Conservation (phyloP, 805 yeast genomes). For the Zygosaccharomyces lentus region DNA sequence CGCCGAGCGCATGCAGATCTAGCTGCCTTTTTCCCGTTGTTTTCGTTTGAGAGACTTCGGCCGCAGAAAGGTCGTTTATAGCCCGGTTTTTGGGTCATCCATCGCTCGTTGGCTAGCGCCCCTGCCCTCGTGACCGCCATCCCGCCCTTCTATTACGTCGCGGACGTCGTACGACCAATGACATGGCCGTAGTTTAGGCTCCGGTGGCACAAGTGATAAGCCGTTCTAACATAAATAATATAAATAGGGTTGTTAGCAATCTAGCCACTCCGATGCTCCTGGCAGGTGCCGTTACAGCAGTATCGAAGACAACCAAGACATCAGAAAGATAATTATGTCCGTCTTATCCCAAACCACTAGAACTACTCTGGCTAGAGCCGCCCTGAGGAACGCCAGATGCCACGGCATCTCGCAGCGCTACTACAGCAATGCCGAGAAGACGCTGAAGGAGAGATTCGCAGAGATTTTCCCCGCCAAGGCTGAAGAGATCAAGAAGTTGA, state of each 20-base stretch:
- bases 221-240: constrained; percentile 5
- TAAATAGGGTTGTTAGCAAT: constrained; percentile 1
- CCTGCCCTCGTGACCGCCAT: background rate
- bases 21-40: background rate
- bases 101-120: background rate
- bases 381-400: constrained; percentile 6
- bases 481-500: constrained; percentile 78
- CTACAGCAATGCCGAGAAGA: constrained; percentile 38
- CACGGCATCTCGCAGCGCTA: constrained; percentile 5
- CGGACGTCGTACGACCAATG: background rate
- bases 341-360: constrained; percentile 14
- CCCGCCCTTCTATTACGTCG: background rate
- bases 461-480: constrained; percentile 87
- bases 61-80: background rate
- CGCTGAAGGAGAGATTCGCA: constrained; percentile 91
- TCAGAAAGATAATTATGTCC: constrained; percentile 6
- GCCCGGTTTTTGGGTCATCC: background rate
- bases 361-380: constrained; percentile 9
- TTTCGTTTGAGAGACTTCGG: background rate
- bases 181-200: constrained; percentile 3
- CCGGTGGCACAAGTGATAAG: background rate
- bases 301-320: background rate
- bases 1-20: background rate
- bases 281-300: background rate
- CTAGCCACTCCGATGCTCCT: background rate